Percentiles rank a stretch among this genome's conserved stretches.
Conservation (phyloP, 2,329 filamentous ascomycete genomes). For the Fusarium chuoi region DNA sequence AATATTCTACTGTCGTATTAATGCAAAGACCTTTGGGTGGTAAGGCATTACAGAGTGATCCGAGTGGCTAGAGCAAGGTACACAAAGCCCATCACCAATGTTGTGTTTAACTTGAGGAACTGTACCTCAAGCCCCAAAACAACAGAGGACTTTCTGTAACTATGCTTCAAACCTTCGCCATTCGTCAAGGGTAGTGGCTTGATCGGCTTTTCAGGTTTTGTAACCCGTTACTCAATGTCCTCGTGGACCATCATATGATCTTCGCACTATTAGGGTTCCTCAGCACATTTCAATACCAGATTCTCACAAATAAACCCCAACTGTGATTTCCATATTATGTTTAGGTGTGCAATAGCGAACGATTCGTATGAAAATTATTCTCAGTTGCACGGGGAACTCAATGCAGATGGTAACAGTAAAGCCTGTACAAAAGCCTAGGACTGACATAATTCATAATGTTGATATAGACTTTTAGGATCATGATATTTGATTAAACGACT, state of each 20-base stretch:
- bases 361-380: neutral
- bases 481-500: constrained; percentile 40
- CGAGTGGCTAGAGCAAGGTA: neutral
- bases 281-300: neutral
- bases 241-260: neutral
- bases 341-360: neutral
- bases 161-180: neutral
- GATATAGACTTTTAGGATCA: constrained; percentile 2
- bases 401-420: neutral
- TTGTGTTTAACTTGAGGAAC: neutral
- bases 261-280: neutral
- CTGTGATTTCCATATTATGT: too few species aligned
- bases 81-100: neutral
- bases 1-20: neutral
- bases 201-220: neutral
- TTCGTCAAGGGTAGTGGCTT: neutral
- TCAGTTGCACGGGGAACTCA: neutral
- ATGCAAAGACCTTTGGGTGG: neutral
- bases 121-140: neutral
- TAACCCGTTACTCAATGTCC: neutral
- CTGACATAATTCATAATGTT: neutral
- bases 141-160: neutral
- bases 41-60: neutral
- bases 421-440: neutral
- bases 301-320: neutral